Evolutionary conservation across 2,329 filamentous ascomycete species (phyloP).

Genomic region (Trichophyton benhamiae): DNA sequence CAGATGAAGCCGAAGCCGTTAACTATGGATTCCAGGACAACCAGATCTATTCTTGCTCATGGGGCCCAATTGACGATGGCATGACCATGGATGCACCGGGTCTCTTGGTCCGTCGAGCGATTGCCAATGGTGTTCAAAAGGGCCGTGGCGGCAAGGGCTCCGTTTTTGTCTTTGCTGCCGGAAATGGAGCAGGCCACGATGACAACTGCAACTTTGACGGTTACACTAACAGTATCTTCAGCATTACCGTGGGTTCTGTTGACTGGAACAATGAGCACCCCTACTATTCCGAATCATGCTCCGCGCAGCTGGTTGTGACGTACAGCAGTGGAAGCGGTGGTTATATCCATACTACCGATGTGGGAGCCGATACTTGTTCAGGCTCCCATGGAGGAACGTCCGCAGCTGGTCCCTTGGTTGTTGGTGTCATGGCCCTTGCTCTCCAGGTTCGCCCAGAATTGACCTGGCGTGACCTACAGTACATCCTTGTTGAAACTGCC

Average conservation of each 20-base stretch:
- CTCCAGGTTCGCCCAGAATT: slow-evolving; percentile 75
- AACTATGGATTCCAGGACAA: slow-evolving; percentile 88
- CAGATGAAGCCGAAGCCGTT: slow-evolving; percentile 82
- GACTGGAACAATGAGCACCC: slow-evolving; percentile 79
- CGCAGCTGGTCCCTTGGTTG: slow-evolving; percentile 82
- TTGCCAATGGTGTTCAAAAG: slow-evolving; percentile 83
- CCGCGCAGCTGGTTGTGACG: slow-evolving; percentile 86
- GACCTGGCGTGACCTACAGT: slow-evolving; percentile 89
- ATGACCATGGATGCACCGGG: slow-evolving; percentile 87
- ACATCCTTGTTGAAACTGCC: slow-evolving; percentile 73
- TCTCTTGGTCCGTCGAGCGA: slow-evolving; percentile 74
- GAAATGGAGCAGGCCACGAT: slow-evolving; percentile 73
- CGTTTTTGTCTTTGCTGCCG: slow-evolving; percentile 92
- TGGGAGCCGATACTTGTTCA: slow-evolving; percentile 70
- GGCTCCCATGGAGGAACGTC: slow-evolving; percentile 84
- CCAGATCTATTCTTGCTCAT: slow-evolving; percentile 96
- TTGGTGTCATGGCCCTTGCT: slow-evolving; percentile 81
- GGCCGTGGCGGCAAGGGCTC: slow-evolving; percentile 74
- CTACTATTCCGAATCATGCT: slow-evolving; percentile 93
- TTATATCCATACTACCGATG: slow-evolving; percentile 91
- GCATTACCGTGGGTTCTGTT: slow-evolving; percentile 88
- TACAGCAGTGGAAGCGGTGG: slow-evolving; percentile 87
- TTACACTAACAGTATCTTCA: slow-evolving; percentile 99
- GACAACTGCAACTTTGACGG: slow-evolving; percentile 99
- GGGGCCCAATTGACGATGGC: slow-evolving; percentile 92